Evolutionary conservation across 192 early-diverging fungal species (phyloP).

Genomic region (Backusella psychrophila): DNA sequence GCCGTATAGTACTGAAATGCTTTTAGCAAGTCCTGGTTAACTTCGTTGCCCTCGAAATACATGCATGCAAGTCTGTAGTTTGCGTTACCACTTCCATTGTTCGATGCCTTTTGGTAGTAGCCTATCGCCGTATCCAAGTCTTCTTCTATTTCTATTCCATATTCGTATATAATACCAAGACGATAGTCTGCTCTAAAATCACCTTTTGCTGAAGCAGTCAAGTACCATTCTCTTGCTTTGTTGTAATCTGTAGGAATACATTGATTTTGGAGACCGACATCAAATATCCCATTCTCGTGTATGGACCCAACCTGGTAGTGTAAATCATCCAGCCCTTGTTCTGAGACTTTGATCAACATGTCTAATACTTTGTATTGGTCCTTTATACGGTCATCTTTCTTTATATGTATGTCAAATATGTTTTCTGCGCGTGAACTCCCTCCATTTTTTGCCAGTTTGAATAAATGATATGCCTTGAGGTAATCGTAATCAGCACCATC

Average conservation of each 20-base stretch:
- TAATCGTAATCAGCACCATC: background rate
- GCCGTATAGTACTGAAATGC: background rate
- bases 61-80: background rate
- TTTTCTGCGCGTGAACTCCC: background rate
- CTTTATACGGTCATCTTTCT: background rate
- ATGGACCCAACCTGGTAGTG: background rate
- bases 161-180: background rate
- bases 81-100: background rate
- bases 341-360: background rate
- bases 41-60: background rate
- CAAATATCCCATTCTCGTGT: too few species aligned
- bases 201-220: too few species aligned
- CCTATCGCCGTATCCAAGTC: background rate
- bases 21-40: background rate
- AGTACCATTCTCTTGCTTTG: too few species aligned
- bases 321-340: background rate
- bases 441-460: background rate
- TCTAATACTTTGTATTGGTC: background rate
- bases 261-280: too few species aligned
- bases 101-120: background rate
- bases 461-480: background rate
- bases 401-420: background rate
- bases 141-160: background rate
- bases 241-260: too few species aligned
- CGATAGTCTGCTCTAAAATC: too few species aligned